A percentile compares a stretch with the other conserved stretches of the same genome.
Evolutionary conservation across 805 yeast genomes (phyloP).

Genomic region (Torulaspora quercuum): DNA sequence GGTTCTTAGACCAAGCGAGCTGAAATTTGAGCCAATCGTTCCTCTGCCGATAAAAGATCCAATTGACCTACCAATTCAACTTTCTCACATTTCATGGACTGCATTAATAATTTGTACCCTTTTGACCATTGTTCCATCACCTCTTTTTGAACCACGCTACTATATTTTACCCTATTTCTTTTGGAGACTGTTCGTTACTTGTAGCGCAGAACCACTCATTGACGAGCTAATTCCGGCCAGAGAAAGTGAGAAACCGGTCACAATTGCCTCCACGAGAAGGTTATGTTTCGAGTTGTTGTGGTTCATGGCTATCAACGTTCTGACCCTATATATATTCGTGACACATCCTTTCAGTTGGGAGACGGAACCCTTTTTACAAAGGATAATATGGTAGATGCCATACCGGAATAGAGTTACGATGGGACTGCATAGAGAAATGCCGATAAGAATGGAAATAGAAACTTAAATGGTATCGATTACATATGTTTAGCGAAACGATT

Average conservation of each 20-base stretch:
- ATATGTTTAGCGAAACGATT: neutral
- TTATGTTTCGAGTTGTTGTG: slow-evolving; percentile 56
- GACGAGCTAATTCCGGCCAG: slow-evolving; percentile 25
- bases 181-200: slow-evolving; percentile 58
- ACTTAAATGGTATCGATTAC: neutral
- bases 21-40: slow-evolving; percentile 36
- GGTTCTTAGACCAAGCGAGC: slow-evolving; percentile 37
- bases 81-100: slow-evolving; percentile 46
- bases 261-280: slow-evolving; percentile 35
- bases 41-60: slow-evolving; percentile 39
- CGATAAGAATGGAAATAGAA: too few species aligned
- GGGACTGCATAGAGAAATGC: too few species aligned
- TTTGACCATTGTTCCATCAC: slow-evolving; percentile 77
- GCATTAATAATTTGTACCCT: slow-evolving; percentile 51
- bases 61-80: slow-evolving; percentile 39
- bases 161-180: slow-evolving; percentile 76
- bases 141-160: slow-evolving; percentile 90
- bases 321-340: slow-evolving; percentile 55
- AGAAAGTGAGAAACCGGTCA: slow-evolving; percentile 18
- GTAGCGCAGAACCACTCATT: slow-evolving; percentile 38
- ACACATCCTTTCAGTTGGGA: slow-evolving; percentile 65
- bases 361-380: slow-evolving; percentile 56
- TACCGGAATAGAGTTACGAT: too few species aligned
- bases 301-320: slow-evolving; percentile 54
- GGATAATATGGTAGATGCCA: slow-evolving; percentile 87